Evolutionary conservation across 192 early-diverging fungal genomes (phyloP).

Genomic region (Geranomyces variabilis): DNA sequence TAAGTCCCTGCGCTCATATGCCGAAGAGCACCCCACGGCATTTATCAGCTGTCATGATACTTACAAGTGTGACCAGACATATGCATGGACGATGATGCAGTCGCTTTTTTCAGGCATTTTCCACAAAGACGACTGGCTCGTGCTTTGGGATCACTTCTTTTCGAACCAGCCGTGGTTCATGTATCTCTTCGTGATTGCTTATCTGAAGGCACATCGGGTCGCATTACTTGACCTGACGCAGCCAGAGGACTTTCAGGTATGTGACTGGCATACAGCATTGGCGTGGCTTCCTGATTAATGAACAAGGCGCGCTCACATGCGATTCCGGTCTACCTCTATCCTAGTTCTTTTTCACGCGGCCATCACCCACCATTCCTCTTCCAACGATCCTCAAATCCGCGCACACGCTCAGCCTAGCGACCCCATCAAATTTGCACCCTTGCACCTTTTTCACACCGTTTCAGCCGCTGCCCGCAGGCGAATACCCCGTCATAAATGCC

Average conservation of each 20-base stretch:
- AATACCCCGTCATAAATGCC: conserved; percentile 58
- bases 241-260: conserved; percentile 49
- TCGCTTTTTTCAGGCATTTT: conserved; percentile 54
- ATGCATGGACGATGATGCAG: conserved; percentile 56
- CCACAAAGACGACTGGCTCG: conserved; percentile 54
- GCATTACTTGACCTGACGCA: conserved; percentile 40
- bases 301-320: no score
- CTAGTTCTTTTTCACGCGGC: conserved; percentile 50
- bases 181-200: conserved; percentile 56
- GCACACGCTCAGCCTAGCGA: conserved; percentile 36
- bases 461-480: conserved; percentile 42
- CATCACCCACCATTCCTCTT: conserved; percentile 38
- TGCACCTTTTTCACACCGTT: conserved; percentile 45
- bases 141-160: conserved; percentile 61
- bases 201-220: conserved; percentile 38
- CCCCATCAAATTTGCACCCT: conserved; percentile 39
- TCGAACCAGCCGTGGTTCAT: conserved; percentile 50
- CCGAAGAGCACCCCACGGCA: background rate
- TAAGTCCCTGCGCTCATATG: no score
- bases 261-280: background rate
- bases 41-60: background rate
- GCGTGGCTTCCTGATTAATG: no score
- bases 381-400: conserved; percentile 34
- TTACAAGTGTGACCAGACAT: conserved; percentile 46
- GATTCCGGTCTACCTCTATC: background rate